A percentile compares a stretch with the other conserved stretches of the same genome.
Evolutionary conservation across 768 basidiomycete species (phyloP).

Genomic region (Trichaptum fuscoviolaceum): DNA sequence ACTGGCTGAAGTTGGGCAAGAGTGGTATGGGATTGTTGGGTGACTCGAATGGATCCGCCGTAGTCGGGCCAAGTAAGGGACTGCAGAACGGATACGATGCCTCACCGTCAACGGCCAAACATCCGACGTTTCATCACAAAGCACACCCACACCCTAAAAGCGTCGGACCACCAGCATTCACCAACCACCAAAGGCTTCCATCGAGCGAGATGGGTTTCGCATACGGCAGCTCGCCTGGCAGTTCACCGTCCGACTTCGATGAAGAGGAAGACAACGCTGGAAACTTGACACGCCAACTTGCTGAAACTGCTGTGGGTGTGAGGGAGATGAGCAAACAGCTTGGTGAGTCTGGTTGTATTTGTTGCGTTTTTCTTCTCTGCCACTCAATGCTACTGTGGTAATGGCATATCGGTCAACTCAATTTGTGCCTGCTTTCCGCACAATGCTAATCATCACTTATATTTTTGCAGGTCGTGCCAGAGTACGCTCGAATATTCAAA

Average conservation of each 20-base stretch:
- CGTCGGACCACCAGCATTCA: background rate
- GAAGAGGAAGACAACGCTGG: slow-evolving; percentile 67
- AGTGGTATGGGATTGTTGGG: slow-evolving; percentile 31
- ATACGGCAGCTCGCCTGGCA: slow-evolving; percentile 15
- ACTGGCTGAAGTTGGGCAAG: slow-evolving; percentile 51
- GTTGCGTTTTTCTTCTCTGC: slow-evolving; percentile 10
- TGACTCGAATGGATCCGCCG: slow-evolving; percentile 13
- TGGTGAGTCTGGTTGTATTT: slow-evolving; percentile 44
- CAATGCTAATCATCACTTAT: slow-evolving; percentile 2
- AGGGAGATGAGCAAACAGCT: slow-evolving; percentile 99
- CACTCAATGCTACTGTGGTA: too few species aligned
- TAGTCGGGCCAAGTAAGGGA: slow-evolving; percentile 40
- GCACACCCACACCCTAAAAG: background rate
- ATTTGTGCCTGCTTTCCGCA: background rate
- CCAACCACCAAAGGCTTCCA: background rate
- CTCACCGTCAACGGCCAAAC: slow-evolving; percentile 9
- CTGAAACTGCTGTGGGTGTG: slow-evolving; percentile 95
- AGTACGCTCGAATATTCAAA: slow-evolving; percentile 88
- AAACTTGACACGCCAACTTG: slow-evolving; percentile 86
- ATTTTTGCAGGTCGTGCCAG: slow-evolving; percentile 72
- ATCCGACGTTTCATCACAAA: slow-evolving; percentile 13
- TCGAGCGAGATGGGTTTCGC: slow-evolving; percentile 6
- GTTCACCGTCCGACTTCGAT: slow-evolving; percentile 31
- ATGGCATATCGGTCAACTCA: too few species aligned
- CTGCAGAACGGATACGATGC: slow-evolving; percentile 28